Base-by-base conservation (phyloP, 352 stramenopile species). In the Globisporangium carolinianum region DNA sequence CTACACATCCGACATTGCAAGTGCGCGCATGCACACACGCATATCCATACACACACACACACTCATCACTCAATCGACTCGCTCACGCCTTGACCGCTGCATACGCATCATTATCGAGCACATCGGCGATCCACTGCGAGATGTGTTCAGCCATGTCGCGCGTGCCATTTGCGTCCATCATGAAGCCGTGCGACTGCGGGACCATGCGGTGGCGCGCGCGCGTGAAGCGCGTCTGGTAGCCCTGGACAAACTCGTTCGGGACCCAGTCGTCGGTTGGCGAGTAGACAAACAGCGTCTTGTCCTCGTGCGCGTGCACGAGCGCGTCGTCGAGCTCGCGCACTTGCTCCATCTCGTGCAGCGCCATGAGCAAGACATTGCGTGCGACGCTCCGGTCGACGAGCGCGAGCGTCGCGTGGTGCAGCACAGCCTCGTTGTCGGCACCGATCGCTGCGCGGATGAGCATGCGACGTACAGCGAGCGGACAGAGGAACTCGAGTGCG, bases 251-350 rank as follows among this genome's bases (percentile, higher is more conserved):
- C 47, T 85, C 70, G 17, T 71, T 67, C 0, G 81, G 81, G 35
- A 87, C 76, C 81, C 81, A 91, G 42, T 79, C 73, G 58, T 91
- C 78, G 17, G 80, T 58, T 7, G 75, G 68, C 51, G 81, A 87
- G 62, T 85, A 91, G 37, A 91, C 75, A 51, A 91, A 83, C 35
- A 87, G 52, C 10, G 63, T 75, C 55, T 87, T 87, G 43, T 74
- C 55, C 47, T 86, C 68, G 48, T 85, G 71, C 5, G 58, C 47
- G 5, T 24, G 24, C 5, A 91, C 45, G 8, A 81, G 53, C n/a
- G 64, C 53, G 5, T 71, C 39, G 57, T 88, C 74, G 42, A 89
- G 32, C 1, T 77, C 76, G 2, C 63, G 52, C 1, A 89, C 75
- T 3, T 81, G 54, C 39, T 74, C 53, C 75, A 88, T 83, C 57